Evolutionary conservation across 164 flowering plant genomes (phyloP).

Genomic region (Magnolia kwangsiensis): DNA sequence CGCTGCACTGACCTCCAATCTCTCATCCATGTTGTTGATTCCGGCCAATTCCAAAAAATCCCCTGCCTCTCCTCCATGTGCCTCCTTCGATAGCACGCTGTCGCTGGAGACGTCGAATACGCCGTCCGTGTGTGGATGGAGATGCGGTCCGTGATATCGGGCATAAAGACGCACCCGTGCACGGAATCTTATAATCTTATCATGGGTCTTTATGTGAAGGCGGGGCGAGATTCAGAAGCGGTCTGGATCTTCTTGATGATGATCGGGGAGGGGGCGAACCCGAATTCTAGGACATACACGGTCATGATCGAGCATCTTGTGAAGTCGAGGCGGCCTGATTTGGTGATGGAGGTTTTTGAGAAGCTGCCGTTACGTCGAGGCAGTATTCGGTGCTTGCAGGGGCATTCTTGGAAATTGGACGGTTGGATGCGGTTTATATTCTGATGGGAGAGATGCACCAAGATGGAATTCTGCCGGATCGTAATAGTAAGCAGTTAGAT

Average conservation of each 20-base stretch:
- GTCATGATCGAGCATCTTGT: conserved; percentile 69
- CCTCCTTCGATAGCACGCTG: conserved; percentile 55
- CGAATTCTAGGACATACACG: conserved; percentile 78
- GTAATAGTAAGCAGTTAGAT: too few relatives aligned
- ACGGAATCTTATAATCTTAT: conserved; percentile 74
- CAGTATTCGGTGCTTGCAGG: conserved; percentile 60
- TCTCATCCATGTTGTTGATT: conserved; percentile 47
- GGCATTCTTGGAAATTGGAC: conserved; percentile 31
- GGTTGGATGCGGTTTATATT: conserved; percentile 46
- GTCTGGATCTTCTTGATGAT: conserved; percentile 44
- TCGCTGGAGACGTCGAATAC: conserved; percentile 53
- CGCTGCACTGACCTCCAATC: conserved; percentile 43
- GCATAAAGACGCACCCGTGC: conserved; percentile 35
- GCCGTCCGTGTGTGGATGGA: conserved; percentile 52
- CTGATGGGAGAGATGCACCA: conserved; percentile 59
- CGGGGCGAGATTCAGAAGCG: conserved; percentile 50
- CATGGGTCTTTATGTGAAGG: conserved; percentile 48
- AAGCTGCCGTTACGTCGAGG: conserved; percentile 54
- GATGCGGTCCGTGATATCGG: conserved; percentile 26
- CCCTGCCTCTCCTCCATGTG: conserved; percentile 56
- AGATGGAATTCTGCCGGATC: conserved; percentile 77
- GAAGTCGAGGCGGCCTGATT: conserved; percentile 42
- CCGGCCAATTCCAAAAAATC: conserved; percentile 44
- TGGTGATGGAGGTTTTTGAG: conserved; percentile 59
- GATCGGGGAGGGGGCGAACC: conserved; percentile 66